These are phyloP conservation scores for Trichopus zeylanicus DNA, from an alignment of 116 monocot species.

Conservation along the genomic window DNA sequence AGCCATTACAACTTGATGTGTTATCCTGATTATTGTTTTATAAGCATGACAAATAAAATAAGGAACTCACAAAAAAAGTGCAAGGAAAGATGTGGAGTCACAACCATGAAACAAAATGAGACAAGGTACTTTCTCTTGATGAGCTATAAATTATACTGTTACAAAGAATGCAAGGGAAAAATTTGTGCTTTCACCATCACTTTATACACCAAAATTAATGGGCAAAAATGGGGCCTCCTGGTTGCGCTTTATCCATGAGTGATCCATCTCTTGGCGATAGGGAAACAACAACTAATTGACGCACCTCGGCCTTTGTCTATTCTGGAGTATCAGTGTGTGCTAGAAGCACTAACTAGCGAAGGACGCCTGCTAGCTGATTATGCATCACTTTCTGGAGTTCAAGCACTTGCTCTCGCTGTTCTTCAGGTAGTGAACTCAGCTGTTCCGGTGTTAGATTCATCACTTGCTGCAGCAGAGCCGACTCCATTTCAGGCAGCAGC, in stretches of 20 bases:
- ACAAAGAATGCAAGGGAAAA: slow-evolving; percentile 15
- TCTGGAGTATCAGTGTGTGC: not conserved
- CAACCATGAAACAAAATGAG: slow-evolving; percentile 1
- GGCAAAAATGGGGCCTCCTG: not conserved
- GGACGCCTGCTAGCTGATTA: not conserved
- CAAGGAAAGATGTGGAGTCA: not conserved
- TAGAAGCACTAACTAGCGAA: not conserved
- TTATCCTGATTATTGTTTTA: not conserved
- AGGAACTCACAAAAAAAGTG: too few relatives aligned
- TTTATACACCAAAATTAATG: slow-evolving; percentile 8
- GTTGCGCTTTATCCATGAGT: not conserved
- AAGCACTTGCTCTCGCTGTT: slow-evolving; percentile 85
- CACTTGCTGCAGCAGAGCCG: slow-evolving; percentile 79
- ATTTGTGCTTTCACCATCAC: not conserved
- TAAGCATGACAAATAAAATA: too few relatives aligned
- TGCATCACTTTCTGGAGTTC: slow-evolving; percentile 48
- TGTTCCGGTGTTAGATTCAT: slow-evolving; percentile 88
- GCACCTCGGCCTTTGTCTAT: not conserved
- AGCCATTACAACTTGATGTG: not conserved
- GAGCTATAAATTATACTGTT: slow-evolving; percentile 15
- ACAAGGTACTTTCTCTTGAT: slow-evolving; percentile 1
- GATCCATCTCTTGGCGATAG: too few relatives aligned
- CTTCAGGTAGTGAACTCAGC: slow-evolving; percentile 67
- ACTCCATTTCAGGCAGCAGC: slow-evolving; percentile 59
- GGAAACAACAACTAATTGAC: not conserved